A percentile compares a stretch with the other conserved stretches of the same genome.
Conservation (phyloP, 805 yeast species). For the Pichia heedii region DNA sequence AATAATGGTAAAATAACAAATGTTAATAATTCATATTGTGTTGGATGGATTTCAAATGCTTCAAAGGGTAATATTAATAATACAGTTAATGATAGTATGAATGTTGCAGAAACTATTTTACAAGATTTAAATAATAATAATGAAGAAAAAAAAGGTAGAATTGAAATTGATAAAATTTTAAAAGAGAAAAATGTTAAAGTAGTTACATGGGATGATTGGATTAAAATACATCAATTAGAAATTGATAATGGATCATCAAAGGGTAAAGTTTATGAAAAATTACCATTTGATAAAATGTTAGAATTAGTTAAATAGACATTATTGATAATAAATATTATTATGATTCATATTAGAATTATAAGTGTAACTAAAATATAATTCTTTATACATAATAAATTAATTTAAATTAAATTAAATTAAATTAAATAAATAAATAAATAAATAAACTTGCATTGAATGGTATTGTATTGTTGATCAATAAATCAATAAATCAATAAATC, state of each 20-base stretch:
- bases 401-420: conserved; percentile 1
- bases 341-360: no score
- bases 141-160: conserved; percentile 20
- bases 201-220: conserved; percentile 65
- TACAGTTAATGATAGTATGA: conserved; percentile 78
- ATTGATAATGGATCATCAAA: conserved; percentile 33
- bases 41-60: conserved; percentile 89
- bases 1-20: conserved; percentile 34
- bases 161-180: conserved; percentile 19
- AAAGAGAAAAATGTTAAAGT: conserved; percentile 17
- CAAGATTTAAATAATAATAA: conserved; percentile 32
- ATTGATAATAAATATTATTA: neutral
- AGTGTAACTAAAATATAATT: no score
- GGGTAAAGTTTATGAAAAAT: conserved; percentile 54
- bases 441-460: conserved; percentile 2
- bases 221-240: conserved; percentile 46
- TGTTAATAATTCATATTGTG: conserved; percentile 51
- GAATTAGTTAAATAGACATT: neutral
- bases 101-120: conserved; percentile 58
- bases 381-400: neutral
- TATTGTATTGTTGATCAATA: no score
- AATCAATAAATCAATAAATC: no score
- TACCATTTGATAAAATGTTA: conserved; percentile 40
- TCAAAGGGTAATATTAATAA: conserved; percentile 86
- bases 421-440: conserved; percentile 1